Evolutionary conservation across 2,329 filamentous ascomycete species (phyloP).

Genomic region (Parafenestella ontariensis): DNA sequence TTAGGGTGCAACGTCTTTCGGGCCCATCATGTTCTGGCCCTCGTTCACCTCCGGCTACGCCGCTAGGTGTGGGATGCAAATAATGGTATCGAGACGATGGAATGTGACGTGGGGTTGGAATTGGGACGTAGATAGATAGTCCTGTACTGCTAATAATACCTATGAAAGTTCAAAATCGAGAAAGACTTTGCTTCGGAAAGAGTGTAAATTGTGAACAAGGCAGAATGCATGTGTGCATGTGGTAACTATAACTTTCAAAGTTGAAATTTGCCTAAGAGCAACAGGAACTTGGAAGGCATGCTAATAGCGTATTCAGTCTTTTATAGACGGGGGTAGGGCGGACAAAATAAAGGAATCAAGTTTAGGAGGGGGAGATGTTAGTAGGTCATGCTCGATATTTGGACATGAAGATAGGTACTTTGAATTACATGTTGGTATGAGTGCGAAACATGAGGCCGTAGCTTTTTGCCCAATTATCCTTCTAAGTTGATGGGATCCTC

Average conservation of each 20-base stretch:
- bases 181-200: too few relatives aligned
- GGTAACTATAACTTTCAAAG: too few relatives aligned
- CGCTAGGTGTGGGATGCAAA: constrained; percentile 23
- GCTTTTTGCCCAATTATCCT: not conserved
- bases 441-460: not conserved
- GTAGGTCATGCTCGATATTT: not conserved
- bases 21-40: constrained; percentile 6
- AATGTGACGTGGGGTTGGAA: constrained; percentile 15
- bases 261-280: too few relatives aligned
- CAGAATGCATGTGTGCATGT: too few relatives aligned
- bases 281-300: too few relatives aligned
- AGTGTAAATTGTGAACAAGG: too few relatives aligned
- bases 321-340: too few relatives aligned
- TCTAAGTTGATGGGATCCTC: not conserved
- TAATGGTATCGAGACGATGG: constrained; percentile 22
- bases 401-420: not conserved
- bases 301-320: too few relatives aligned
- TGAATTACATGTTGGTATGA: constrained; percentile 1
- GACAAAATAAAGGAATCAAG: too few relatives aligned
- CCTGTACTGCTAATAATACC: constrained; percentile 18
- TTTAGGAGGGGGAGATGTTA: not conserved
- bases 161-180: constrained; percentile 2
- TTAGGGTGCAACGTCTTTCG: constrained; percentile 4
- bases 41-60: constrained; percentile 17
- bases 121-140: constrained; percentile 4